Percentiles rank a stretch among this genome's conserved stretches.
Evolutionary conservation across 2,329 filamentous ascomycete genomes (phyloP).

Genomic region (Aspergillus proliferans): DNA sequence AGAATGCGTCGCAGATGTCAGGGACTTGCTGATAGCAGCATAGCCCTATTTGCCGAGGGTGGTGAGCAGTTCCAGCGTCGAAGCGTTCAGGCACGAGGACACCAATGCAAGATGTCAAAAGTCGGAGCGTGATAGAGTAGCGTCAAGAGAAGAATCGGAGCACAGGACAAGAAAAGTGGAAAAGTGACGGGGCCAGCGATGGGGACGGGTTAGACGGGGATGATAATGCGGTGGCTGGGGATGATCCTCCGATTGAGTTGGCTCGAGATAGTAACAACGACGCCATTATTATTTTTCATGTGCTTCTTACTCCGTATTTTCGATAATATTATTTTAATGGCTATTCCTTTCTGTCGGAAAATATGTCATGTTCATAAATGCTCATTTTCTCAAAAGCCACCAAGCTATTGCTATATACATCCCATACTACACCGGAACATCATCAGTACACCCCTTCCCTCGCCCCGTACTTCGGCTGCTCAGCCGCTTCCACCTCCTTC

Average conservation of each 20-base stretch:
- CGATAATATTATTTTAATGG: neutral
- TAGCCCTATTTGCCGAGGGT: neutral
- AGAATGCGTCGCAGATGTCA: too few relatives aligned
- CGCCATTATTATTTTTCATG: neutral
- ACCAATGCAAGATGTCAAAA: too few relatives aligned
- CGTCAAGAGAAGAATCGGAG: neutral
- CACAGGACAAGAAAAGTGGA: neutral
- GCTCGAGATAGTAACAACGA: neutral
- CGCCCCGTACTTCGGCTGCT: constrained; percentile 41
- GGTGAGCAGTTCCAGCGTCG: neutral
- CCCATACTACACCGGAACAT: neutral
- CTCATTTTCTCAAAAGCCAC: too few relatives aligned
- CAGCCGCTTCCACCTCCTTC: constrained; percentile 40
- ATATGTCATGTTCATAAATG: too few relatives aligned
- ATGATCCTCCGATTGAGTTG: neutral
- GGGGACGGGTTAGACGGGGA: neutral
- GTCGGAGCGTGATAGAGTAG: neutral
- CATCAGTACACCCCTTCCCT: constrained; percentile 45
- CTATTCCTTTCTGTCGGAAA: neutral
- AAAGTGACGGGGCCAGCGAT: neutral
- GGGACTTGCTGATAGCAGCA: too few relatives aligned
- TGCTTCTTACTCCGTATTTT: neutral
- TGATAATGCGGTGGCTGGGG: constrained; percentile 8
- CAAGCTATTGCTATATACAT: neutral
- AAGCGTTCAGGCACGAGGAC: too few relatives aligned